Evolutionary conservation across 805 yeast genomes (phyloP), one percentile per base, ranked within the genome.

Genomic region (Metschnikowia vanudenii): DNA sequence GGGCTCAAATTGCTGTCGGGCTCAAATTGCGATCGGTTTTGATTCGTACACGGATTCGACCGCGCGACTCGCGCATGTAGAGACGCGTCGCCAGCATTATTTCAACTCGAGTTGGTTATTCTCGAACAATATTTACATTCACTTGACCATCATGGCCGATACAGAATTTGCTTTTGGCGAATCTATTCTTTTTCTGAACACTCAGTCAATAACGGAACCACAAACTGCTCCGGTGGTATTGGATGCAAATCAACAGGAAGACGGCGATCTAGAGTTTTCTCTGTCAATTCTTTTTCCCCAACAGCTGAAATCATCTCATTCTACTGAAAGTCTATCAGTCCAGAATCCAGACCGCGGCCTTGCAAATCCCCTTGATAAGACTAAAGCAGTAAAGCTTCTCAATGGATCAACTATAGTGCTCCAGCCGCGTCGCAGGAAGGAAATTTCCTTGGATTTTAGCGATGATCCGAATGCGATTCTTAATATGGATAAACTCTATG

Each of bases 401-500:
- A 31, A 53, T 35, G 58, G 58, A 5, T 22, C 50, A n/a, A 35
- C 38, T 7, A 16, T 53, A 18, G 33, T 31, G 26, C 56, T 55
- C 33, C 31, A 22, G 19, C 55, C 55, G 5, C 53, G 58, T 4
- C 39, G 12, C 20, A 18, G 16, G 17, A 39, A 24, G 32, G 14
- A 33, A 9, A 26, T 42, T 10, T 9, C 26, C 9, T 22, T 49
- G 12, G 31, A 34, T 14, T 42, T 33, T 19, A 28, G 33, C 16
- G 49, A 41, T n/a, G 47, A 52, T 14, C 37, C 46, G 7, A 54
- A 51, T 37, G 45, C 51, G 9, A 41, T 52, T 26, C 41, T 54
- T 26, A 43, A 48, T 35, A 55, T 55, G 53, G 58, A 54, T 28
- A 37, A 16, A 18, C 49, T 55, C 14, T 45, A 54, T 41, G 56